Conservation (phyloP, 306 rosid genomes). For the Prunus salicina region DNA sequence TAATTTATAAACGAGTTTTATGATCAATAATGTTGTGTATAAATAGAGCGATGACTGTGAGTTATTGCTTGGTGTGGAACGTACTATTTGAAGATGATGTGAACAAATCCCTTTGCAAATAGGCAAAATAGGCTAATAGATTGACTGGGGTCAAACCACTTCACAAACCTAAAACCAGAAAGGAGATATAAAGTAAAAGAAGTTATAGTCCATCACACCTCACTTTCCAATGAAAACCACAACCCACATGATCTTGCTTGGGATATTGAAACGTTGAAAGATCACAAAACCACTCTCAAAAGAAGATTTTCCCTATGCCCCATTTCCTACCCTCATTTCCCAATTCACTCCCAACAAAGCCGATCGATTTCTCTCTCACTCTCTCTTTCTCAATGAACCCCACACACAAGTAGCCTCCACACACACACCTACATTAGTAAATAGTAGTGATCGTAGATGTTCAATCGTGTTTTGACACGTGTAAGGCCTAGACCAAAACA, state of each 20-base stretch:
- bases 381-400: not conserved
- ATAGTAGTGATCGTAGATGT: not conserved
- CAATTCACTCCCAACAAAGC: constrained; percentile 27
- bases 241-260: constrained; percentile 71
- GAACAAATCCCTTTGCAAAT: not conserved
- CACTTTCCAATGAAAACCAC: constrained; percentile 64
- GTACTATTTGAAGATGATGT: not conserved
- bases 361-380: not conserved
- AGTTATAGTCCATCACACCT: constrained; percentile 30
- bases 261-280: constrained; percentile 56
- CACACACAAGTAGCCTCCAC: constrained; percentile 20
- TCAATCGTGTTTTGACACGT: constrained; percentile 26
- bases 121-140: not conserved
- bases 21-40: too few relatives aligned
- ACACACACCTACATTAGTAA: constrained; percentile 21
- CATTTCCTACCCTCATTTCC: constrained; percentile 8
- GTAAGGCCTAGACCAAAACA: constrained; percentile 32
- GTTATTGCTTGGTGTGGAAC: too few relatives aligned
- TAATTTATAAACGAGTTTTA: too few relatives aligned
- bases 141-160: constrained; percentile 37
- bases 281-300: constrained; percentile 37
- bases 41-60: too few relatives aligned
- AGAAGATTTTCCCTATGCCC: constrained; percentile 33
- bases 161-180: constrained; percentile 23
- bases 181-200: constrained; percentile 16